Base-by-base conservation (phyloP, 1,284 basidiomycete species). In the Ganoderma lucidum region DNA sequence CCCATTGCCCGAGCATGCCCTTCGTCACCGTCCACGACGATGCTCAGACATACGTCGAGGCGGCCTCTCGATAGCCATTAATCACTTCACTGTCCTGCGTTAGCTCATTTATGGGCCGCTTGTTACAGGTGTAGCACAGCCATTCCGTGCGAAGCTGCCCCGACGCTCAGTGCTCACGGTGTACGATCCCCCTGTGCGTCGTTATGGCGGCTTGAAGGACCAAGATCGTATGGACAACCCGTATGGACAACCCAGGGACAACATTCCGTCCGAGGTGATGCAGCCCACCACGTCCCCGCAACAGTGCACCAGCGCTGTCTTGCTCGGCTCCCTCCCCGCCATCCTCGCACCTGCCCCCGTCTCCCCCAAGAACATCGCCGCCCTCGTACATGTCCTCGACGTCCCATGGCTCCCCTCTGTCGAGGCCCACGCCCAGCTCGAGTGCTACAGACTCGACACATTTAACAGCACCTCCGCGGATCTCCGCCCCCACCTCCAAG, bases 131-230 rank as follows among this genome's bases (percentile, higher is more conserved):
- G 77, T 83, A 62, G 76, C 83, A 56, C 79, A 82, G 71, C 82
- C 84, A 42, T 80, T 84, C 68, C 82, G 82, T 69, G 78, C 79
- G 39, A 79, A 81, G 70, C 64, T 79, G 35, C 28, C 53, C 28
- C 77, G 76, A 30, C 84, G 87, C 67, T n/a, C n/a, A n/a, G n/a
- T n/a, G n/a, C n/a, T 77, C 81, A 96, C 95, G 9, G 91, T 93
- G 53, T 88, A 92, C 51, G 90, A 94, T 78, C 87, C 93, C 17
- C 95, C 95, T 42, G 93, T 23, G 23, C 86, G 94, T 73, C 89
- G 88, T 71, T 96, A 96, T 78, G 96, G 96, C 35, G 96, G 96
- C 0, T 84, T 98, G 74, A 95, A 93, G 80, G 96, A 98, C 83
- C 95, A 97, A 81, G 96, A 97, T 82, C 90, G 95, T 65, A 96